Percentiles rank a stretch among this genome's conserved stretches.
Evolutionary conservation across 352 stramenopile species (phyloP).

Genomic region (Globisporangium viniferum): DNA sequence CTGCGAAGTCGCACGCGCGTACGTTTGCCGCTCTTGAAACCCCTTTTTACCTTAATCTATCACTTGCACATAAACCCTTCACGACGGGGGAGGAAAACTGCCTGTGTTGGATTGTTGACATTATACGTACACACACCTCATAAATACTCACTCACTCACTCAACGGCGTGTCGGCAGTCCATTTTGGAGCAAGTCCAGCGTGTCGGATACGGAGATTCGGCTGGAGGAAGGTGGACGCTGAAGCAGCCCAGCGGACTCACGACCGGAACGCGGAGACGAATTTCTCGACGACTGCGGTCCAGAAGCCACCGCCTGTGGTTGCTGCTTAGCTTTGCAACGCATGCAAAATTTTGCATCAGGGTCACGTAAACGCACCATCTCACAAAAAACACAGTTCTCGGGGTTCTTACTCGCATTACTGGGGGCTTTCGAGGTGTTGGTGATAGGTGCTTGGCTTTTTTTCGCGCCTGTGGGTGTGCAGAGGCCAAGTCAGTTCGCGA

Average conservation of each 20-base stretch:
- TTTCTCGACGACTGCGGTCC: background rate
- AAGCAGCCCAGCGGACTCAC: background rate
- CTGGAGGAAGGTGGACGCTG: background rate
- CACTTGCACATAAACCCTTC: background rate
- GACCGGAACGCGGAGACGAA: slow-evolving; percentile 3
- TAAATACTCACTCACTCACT: slow-evolving; percentile 17
- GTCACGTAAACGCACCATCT: slow-evolving; percentile 11
- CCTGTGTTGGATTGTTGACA: slow-evolving; percentile 9
- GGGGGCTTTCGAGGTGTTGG: background rate
- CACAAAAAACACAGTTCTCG: slow-evolving; percentile 11
- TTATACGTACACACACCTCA: slow-evolving; percentile 7
- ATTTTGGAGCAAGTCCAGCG: slow-evolving; percentile 5
- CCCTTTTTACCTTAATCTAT: background rate
- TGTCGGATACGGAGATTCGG: background rate
- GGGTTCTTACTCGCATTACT: slow-evolving; percentile 1
- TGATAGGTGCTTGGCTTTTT: background rate
- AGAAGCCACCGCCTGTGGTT: background rate
- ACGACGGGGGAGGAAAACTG: background rate
- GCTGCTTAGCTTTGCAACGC: slow-evolving; percentile 15
- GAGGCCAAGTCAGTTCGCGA: background rate
- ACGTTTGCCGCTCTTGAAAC: background rate
- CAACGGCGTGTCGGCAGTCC: slow-evolving; percentile 9
- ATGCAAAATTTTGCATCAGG: slow-evolving; percentile 13
- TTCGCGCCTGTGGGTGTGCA: background rate
- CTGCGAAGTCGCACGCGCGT: background rate